Base-by-base conservation (phyloP, 2,329 filamentous ascomycete species). In the Ascochyta viciae-villosae region DNA sequence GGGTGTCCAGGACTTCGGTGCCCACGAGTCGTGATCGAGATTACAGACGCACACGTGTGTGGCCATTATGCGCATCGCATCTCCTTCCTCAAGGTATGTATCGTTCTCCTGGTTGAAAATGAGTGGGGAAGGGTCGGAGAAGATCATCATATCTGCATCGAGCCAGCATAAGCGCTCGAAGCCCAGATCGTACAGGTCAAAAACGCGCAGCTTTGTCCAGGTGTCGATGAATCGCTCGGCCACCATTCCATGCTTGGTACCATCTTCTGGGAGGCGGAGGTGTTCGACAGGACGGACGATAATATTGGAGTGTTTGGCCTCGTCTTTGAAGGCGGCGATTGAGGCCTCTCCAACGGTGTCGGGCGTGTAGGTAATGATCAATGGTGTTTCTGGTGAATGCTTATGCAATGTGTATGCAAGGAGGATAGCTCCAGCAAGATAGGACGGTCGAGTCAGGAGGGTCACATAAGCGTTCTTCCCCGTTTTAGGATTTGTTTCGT, bases 181-280 rank as follows among this genome's bases (percentile, higher is more conserved):
- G 3, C 54, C 58, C 15, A 55, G 63, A 33, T 50, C 66, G 69
- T 60, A 68, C 57, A 81, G 56, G 51, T 82, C 77, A 62, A 84
- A 84, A 22, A 83, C 81, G n/a, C 80, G 78, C 3, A 85, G 74
- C 62, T 84, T 84, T 3, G 82, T 84, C 79, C 81, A 84, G 3
- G 82, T 84, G 60, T 84, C 82, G 53, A 74, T 75, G 68, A 84
- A 84, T 22, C 82, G 77, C 54, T 82, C 77, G 1, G 82, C 81
- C 29, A 84, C 81, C 54, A 77, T 73, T 37, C 76, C 73, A 45
- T 74, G 66, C 23, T 62, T 60, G 0, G 63, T 63, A 13, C 63
- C 63, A 54, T 65, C 59, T 16, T 64, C 62, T 0, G 74, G 67
- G 22, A 80, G 76, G 4, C 77, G 68, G 1, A 84, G 68, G 19